Percentiles rank a stretch among this genome's conserved stretches.
Evolutionary conservation across 805 yeast species (phyloP).

Genomic region (Candida wancherniae): DNA sequence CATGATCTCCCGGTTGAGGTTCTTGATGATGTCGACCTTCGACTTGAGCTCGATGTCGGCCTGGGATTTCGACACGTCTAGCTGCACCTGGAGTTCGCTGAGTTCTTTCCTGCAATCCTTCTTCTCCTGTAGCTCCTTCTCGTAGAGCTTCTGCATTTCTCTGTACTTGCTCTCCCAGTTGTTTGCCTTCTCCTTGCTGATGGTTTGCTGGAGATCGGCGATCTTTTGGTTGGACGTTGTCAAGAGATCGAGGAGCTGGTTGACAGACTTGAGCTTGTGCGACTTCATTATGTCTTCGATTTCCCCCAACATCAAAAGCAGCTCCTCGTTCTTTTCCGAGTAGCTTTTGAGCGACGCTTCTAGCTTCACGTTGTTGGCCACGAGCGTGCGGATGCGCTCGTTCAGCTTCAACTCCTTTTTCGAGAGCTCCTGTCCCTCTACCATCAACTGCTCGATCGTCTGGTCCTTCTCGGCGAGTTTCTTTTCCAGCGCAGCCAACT

Average conservation of each 20-base stretch:
- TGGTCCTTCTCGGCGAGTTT: conserved; percentile 49
- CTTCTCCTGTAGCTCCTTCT: conserved; percentile 21
- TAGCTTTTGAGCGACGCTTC: conserved; percentile 28
- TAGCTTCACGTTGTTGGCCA: conserved; percentile 27
- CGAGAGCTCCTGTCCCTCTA: conserved; percentile 73
- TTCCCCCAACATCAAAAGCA: conserved; percentile 34
- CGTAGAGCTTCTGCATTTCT: conserved; percentile 21
- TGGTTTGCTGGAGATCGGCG: conserved; percentile 13
- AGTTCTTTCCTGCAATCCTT: conserved; percentile 19
- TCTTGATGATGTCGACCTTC: conserved; percentile 30
- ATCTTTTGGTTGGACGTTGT: conserved; percentile 13
- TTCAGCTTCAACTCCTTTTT: conserved; percentile 64
- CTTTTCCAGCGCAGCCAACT: conserved; percentile 17
- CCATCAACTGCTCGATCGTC: conserved; percentile 58
- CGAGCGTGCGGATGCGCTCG: conserved; percentile 61
- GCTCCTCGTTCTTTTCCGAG: conserved; percentile 26
- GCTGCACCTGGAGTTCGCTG: conserved; percentile 29
- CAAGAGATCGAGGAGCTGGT: conserved; percentile 23
- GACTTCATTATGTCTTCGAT: conserved; percentile 28
- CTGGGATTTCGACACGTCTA: conserved; percentile 23
- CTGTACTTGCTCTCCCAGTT: conserved; percentile 24
- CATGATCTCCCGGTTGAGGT: conserved; percentile 26
- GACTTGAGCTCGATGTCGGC: conserved; percentile 29
- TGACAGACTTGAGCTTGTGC: conserved; percentile 25
- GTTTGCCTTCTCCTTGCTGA: conserved; percentile 16